Conservation (phyloP, 345 rosid species). For the Rhizophora mangle region DNA sequence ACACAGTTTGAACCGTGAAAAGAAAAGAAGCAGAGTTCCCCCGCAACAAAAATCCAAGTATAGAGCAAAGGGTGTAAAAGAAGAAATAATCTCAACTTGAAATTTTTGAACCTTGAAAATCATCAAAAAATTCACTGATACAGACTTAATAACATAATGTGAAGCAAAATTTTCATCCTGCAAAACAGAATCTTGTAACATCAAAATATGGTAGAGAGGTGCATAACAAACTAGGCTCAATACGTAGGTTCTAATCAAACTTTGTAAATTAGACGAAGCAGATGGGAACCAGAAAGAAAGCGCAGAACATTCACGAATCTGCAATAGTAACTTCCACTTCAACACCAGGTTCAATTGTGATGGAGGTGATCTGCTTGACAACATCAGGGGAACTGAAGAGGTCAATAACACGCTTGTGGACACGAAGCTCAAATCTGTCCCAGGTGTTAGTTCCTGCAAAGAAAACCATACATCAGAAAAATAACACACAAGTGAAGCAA, state of each 20-base stretch:
- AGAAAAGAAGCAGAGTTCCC: no score
- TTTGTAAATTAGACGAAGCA: neutral
- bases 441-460: constrained; percentile 57
- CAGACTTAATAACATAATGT: neutral
- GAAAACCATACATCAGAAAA: neutral
- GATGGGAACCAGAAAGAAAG: neutral
- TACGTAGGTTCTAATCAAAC: constrained; percentile 3
- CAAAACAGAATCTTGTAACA: neutral
- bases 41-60: no score
- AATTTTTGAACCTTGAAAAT: neutral
- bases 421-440: constrained; percentile 58
- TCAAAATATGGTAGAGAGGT: constrained; percentile 13
- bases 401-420: constrained; percentile 61
- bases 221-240: constrained; percentile 11
- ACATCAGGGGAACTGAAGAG: constrained; percentile 63
- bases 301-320: constrained; percentile 4
- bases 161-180: constrained; percentile 23
- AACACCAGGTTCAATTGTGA: constrained; percentile 62
- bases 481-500: neutral
- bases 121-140: neutral
- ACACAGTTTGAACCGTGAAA: no score
- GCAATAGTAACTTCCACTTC: constrained; percentile 61
- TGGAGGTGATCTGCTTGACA: constrained; percentile 66
- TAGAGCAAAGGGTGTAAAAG: no score
- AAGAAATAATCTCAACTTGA: neutral